Percentiles rank a stretch among this genome's conserved stretches.
These are phyloP conservation scores for Boletus mariae DNA, from an alignment of 1,284 basidiomycete genomes.

Conservation along the genomic window DNA sequence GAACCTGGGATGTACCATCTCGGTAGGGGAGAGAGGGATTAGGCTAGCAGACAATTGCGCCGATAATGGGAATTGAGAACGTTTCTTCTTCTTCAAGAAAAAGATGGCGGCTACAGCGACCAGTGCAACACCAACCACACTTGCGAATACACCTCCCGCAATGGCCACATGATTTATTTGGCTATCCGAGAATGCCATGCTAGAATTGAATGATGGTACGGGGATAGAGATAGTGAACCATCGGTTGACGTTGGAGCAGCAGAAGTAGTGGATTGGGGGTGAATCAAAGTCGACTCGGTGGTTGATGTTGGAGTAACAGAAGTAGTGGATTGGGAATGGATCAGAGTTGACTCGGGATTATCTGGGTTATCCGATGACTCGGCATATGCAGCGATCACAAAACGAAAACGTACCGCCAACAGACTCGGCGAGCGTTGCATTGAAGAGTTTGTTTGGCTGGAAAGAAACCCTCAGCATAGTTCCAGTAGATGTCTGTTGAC, in stretches of 20 bases:
- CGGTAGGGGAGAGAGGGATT: not conserved
- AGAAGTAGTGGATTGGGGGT: slow-evolving; percentile 18
- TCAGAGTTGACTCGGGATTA: slow-evolving; percentile 26
- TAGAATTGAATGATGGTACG: not conserved
- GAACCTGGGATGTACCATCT: slow-evolving; percentile 26
- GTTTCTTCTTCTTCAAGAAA: slow-evolving; percentile 30
- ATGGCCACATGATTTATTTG: slow-evolving; percentile 23
- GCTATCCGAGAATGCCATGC: not conserved
- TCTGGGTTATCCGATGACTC: slow-evolving; percentile 17
- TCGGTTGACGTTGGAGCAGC: not conserved
- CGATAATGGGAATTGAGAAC: slow-evolving; percentile 15
- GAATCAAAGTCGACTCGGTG: slow-evolving; percentile 24
- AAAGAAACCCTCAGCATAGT: slow-evolving; percentile 2
- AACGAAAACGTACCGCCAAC: slow-evolving; percentile 22
- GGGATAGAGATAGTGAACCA: not conserved
- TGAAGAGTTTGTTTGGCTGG: slow-evolving; percentile 22
- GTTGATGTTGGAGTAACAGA: not conserved
- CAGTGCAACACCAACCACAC: slow-evolving; percentile 29
- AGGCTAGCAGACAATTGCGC: slow-evolving; percentile 1
- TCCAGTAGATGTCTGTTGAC: not conserved
- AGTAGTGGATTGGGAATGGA: slow-evolving; percentile 17
- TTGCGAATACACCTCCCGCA: slow-evolving; percentile 40
- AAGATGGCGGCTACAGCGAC: slow-evolving; percentile 26
- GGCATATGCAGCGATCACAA: not conserved
- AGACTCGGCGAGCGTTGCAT: slow-evolving; percentile 19